Percentiles rank a stretch among this genome's conserved stretches.
These are phyloP conservation scores for Curvularia sp. DNA, from an alignment of 2,329 filamentous ascomycete genomes.

Conservation along the genomic window DNA sequence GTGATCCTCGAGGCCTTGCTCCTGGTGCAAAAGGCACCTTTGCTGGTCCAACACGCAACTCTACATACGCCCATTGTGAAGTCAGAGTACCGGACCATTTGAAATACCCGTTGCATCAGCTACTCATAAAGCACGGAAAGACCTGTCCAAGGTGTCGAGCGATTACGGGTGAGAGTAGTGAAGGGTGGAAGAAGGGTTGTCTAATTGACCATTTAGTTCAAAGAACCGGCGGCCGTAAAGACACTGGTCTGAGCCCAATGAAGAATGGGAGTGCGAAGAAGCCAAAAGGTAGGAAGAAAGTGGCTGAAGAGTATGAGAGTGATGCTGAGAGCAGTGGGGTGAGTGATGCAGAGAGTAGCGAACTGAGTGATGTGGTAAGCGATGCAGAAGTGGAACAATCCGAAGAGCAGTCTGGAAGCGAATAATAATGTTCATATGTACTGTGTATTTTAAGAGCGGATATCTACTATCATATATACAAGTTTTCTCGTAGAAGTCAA, in stretches of 20 bases:
- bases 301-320: constrained; percentile 32
- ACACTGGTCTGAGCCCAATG: constrained; percentile 23
- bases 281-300: constrained; percentile 20
- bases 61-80: constrained; percentile 66
- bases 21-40: constrained; percentile 51
- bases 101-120: constrained; percentile 68
- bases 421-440: background rate
- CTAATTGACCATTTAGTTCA: constrained; percentile 69
- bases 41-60: constrained; percentile 56
- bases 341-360: constrained; percentile 22
- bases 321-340: constrained; percentile 31
- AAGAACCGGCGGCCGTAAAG: constrained; percentile 63
- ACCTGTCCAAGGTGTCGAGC: constrained; percentile 66
- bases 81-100: constrained; percentile 66
- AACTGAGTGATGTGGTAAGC: constrained; percentile 37
- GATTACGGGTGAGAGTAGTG: constrained; percentile 65
- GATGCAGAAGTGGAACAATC: constrained; percentile 33
- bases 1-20: constrained; percentile 41
- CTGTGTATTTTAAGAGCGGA: background rate
- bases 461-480: constrained; percentile 9
- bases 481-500: background rate
- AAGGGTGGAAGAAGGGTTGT: constrained; percentile 69
- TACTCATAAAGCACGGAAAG: constrained; percentile 69
- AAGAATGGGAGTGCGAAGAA: constrained; percentile 29
- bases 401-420: constrained; percentile 7